These are phyloP conservation scores for Hypericum androsaemum DNA, from an alignment of 345 rosid species.

Conservation along the genomic window DNA sequence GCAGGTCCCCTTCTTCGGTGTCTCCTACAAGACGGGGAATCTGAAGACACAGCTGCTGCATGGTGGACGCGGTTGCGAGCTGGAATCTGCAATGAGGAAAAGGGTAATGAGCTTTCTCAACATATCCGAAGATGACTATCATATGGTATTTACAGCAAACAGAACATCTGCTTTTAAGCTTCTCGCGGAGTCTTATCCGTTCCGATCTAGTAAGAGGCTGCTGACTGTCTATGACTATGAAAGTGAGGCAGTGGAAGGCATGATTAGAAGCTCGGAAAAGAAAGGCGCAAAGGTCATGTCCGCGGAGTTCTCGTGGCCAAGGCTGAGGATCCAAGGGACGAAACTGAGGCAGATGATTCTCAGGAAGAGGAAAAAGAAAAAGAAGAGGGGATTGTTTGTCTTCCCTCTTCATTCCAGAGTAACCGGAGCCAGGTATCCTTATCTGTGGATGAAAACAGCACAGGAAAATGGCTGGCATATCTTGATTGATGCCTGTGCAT, in stretches of 20 bases:
- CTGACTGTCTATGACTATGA: slow-evolving; percentile 80
- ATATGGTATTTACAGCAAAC: slow-evolving; percentile 82
- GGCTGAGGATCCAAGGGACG: slow-evolving; percentile 54
- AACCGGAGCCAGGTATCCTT: slow-evolving; percentile 83
- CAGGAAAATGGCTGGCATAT: slow-evolving; percentile 91
- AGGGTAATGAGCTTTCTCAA: slow-evolving; percentile 69
- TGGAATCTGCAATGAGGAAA: slow-evolving; percentile 62
- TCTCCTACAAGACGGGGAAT: slow-evolving; percentile 66
- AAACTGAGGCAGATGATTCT: slow-evolving; percentile 55
- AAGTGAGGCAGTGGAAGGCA: slow-evolving; percentile 75
- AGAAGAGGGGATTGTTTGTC: slow-evolving; percentile 66
- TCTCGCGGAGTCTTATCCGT: slow-evolving; percentile 82
- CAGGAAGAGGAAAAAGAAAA: slow-evolving; percentile 43
- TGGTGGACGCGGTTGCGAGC: slow-evolving; percentile 55
- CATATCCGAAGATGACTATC: slow-evolving; percentile 62
- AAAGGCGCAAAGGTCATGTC: slow-evolving; percentile 66
- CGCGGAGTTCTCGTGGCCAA: slow-evolving; percentile 90
- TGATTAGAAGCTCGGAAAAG: slow-evolving; percentile 50
- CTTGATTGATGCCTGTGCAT: slow-evolving; percentile 80
- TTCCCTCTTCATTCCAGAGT: slow-evolving; percentile 85
- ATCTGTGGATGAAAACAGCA: slow-evolving; percentile 78
- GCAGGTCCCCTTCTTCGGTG: slow-evolving; percentile 72
- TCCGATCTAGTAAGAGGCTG: slow-evolving; percentile 46
- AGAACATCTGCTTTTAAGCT: slow-evolving; percentile 90
- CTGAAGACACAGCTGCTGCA: slow-evolving; percentile 71